Evolutionary conservation across 2,329 filamentous ascomycete species (phyloP), one percentile per base, ranked within the genome.

Genomic region (Diaporthe eres): DNA sequence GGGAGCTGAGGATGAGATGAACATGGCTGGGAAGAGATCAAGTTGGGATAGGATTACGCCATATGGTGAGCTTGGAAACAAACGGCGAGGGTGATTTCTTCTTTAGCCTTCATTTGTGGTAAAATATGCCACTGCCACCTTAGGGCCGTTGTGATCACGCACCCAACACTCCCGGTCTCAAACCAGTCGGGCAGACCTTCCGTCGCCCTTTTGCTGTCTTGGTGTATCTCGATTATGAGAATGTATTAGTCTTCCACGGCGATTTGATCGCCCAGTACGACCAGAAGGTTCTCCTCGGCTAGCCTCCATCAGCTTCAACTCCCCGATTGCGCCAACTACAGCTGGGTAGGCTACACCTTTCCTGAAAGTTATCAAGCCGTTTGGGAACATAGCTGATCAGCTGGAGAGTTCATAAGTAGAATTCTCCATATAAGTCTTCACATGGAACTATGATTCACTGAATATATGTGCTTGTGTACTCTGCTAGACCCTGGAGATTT

Each of bases 1-100:
- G 63, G 63, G 63, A 67, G 22, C 63, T 51, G 39, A 10, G 25
- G 39, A 49, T 34, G 42, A 44, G 61, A n/a, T 28, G 61, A 34
- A 65, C 42, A 31, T 63, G 39, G 10, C 15, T 19, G 44, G 44
- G 9, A 67, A 34, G 31, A 67, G 28, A 13, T 51, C 63, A 67
- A 25, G 44, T 51, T 37, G 63, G 63, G 44, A 51, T 37, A n/a
- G 19, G 12, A 67, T 67, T 22, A 10, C 63, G 47, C 13, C n/a
- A 53, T 22, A 22, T 68, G n/a, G 3, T 39, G 31, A 17, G 31
- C 6, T 39, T 37, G 63, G 34, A 17, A 39, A 22, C 9, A n/a
- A 42, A 53, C 13, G 22, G n/a, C 51, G 31, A 37, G 22, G 7
- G n/a, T n/a, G 25, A 9, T 37, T 39, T 19, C 19, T 37, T 68